Base-by-base conservation (phyloP, 1,139 yeast genomes). In the Sugiyamaella sp. region DNA sequence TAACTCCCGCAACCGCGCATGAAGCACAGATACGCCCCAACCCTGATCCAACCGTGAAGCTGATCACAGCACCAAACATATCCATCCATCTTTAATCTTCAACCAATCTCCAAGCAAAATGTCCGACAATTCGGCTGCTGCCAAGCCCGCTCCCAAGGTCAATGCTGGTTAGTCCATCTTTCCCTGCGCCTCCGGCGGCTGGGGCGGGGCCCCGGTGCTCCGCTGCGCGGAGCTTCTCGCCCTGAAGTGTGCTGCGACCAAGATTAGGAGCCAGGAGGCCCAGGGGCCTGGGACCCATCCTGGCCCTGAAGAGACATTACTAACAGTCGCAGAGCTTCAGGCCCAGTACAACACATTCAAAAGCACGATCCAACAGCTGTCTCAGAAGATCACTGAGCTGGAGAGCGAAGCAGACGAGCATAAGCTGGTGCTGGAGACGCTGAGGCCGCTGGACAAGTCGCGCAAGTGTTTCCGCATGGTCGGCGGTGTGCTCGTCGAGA, bases 401-500 rank as follows among this genome's bases (percentile, higher is more conserved):
- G 77, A 75, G 51, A 57, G 68, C 37, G 78, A 75, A 46, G 61
- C 69, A 24, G 77, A 73, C 43, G 79, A 75, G 60, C 78, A 75
- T 61, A 63, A 62, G 60, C 62, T 60, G 25, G 70, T 60, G 1
- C 47, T 58, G 47, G 77, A 78, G 12, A 83, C 93, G 0, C 69
- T 86, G 66, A 70, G 64, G 58, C 78, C 70, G 42, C 83, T 80
- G 49, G 79, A 80, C 17, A 60, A 63, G 2, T 22, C 39, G 14
- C 80, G 99, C 57, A 85, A 85, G 65, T 90, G 98, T 66, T 91
- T 84, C 73, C 83, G 96, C 67, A 89, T 93, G 97, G 80, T 93
- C 40, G 97, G 97, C 14, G 96, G 96, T 3, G 96, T 93, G 0
- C 76, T 95, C 47, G 88, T 91, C 22, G 95, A 91, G 66, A 86